Evolutionary conservation across 2,329 filamentous ascomycete species (phyloP).

Genomic region (Colletotrichum limetticola): DNA sequence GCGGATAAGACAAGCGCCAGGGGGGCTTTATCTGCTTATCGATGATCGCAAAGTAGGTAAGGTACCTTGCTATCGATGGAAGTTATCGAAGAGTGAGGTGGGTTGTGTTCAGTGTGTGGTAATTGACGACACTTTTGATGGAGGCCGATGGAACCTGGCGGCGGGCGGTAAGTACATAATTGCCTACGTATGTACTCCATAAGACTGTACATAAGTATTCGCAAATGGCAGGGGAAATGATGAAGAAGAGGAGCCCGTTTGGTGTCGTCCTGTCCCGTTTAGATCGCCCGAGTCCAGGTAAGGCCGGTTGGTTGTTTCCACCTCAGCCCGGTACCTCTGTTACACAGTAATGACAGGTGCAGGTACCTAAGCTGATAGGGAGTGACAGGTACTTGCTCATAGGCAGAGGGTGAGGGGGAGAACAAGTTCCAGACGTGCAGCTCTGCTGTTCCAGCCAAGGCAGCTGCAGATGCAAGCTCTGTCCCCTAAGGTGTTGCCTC

Average conservation of each 20-base stretch:
- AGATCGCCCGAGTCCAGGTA: not conserved
- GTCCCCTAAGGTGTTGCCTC: not conserved
- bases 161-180: no score
- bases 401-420: not conserved
- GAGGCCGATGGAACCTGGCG: conserved; percentile 1
- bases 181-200: no score
- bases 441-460: not conserved
- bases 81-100: not conserved
- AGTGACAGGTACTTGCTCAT: no score
- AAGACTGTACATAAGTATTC: no score
- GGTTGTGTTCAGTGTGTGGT: not conserved
- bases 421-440: not conserved
- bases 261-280: not conserved
- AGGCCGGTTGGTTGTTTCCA: not conserved
- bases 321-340: not conserved
- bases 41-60: not conserved
- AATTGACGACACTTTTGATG: conserved; percentile 27
- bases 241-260: not conserved
- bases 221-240: not conserved
- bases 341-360: not conserved
- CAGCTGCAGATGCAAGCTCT: not conserved
- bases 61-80: no score
- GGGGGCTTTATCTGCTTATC: conserved; percentile 5
- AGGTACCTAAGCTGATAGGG: not conserved
- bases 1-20: not conserved